Evolutionary conservation across 1,284 basidiomycete species (phyloP).

Genomic region (Trichosporon sp.): DNA sequence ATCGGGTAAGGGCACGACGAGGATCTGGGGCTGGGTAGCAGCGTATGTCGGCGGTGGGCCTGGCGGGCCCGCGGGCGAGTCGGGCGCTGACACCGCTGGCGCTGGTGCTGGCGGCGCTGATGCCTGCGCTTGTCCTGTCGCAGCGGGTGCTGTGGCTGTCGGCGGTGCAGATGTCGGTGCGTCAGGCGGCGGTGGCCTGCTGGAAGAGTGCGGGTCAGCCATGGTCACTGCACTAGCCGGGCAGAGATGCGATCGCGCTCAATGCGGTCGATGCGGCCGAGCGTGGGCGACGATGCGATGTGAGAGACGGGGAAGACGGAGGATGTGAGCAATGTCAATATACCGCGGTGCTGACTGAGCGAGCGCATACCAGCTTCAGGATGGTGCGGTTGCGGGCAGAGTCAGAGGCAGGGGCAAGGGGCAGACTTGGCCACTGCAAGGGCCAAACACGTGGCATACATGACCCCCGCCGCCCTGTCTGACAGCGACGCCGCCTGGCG

Average conservation of each 20-base stretch:
- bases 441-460: not conserved
- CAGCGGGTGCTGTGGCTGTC: not conserved
- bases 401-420: too few species aligned
- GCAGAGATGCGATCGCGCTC: too few species aligned
- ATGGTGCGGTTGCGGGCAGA: not conserved
- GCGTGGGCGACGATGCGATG: not conserved
- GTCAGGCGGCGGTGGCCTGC: not conserved
- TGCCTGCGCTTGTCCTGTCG: too few species aligned
- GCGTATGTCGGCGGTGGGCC: conserved; percentile 35
- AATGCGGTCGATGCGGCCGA: not conserved
- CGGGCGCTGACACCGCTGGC: not conserved
- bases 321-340: not conserved
- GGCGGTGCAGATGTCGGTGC: not conserved
- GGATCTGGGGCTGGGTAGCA: conserved; percentile 41
- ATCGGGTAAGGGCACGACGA: conserved; percentile 41
- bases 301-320: too few species aligned
- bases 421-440: not conserved
- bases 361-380: not conserved
- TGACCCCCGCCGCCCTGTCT: too few species aligned
- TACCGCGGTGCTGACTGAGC: not conserved
- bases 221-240: not conserved
- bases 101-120: not conserved
- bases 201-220: not conserved
- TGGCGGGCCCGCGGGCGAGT: conserved; percentile 6
- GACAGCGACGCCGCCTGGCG: too few species aligned